phyloP scores from a whole-genome alignment of 257 asterid species.

The Salvia rosmarinus region DNA sequence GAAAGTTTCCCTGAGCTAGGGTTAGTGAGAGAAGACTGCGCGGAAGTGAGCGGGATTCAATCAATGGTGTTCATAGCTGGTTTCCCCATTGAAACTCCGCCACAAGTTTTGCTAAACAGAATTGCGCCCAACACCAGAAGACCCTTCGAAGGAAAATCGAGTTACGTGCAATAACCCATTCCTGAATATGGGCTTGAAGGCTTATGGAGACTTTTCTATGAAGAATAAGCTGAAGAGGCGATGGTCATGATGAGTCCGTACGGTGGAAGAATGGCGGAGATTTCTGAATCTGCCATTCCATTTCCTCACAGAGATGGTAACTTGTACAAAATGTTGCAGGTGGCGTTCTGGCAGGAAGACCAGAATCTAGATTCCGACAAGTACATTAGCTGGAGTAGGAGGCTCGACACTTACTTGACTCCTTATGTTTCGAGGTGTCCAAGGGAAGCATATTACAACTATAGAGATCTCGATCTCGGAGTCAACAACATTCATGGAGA shows the following conservation, averaged over 20 bases:
- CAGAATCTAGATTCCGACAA: slow-evolving; percentile 17
- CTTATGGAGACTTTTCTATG: neutral
- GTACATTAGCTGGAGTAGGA: slow-evolving; percentile 37
- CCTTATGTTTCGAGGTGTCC: slow-evolving; percentile 45
- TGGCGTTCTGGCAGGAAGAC: slow-evolving; percentile 35
- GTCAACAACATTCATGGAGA: slow-evolving; percentile 28
- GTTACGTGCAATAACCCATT: slow-evolving; percentile 22
- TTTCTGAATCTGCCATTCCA: slow-evolving; percentile 22
- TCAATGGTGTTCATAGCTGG: neutral
- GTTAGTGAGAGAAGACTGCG: slow-evolving; percentile 26
- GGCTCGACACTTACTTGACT: slow-evolving; percentile 38
- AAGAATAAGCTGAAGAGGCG: neutral
- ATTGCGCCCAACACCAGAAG: neutral
- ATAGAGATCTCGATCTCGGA: slow-evolving; percentile 49
- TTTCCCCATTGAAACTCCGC: neutral
- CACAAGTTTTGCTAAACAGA: neutral
- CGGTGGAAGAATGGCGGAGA: slow-evolving; percentile 29
- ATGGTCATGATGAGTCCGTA: neutral
- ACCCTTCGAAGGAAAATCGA: slow-evolving; percentile 16
- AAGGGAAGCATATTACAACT: slow-evolving; percentile 40
- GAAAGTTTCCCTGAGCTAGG: slow-evolving; percentile 36
- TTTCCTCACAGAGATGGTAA: slow-evolving; percentile 30
- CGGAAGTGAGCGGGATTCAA: slow-evolving; percentile 28
- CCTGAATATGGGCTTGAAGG: slow-evolving; percentile 15
- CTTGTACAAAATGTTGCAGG: slow-evolving; percentile 30